Percentiles rank a stretch among this genome's conserved stretches.
phyloP scores from a whole-genome alignment of 75 land plant species.

The Pinus tabuliformis region DNA sequence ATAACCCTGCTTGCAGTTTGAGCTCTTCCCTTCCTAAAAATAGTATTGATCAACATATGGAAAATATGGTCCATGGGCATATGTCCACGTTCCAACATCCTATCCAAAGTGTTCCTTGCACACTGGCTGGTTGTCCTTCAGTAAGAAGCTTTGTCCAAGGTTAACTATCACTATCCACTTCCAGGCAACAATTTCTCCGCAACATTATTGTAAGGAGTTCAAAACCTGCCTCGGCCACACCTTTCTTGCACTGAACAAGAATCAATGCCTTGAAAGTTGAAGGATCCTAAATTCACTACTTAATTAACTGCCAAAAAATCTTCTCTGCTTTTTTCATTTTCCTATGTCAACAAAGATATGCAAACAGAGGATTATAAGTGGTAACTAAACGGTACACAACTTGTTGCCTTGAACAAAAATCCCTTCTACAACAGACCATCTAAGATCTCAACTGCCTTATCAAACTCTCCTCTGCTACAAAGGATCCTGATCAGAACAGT shows the following conservation, averaged over 20 bases:
- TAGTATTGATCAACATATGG: too few species aligned
- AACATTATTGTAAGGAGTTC: constrained; percentile 50
- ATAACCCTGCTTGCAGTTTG: too few species aligned
- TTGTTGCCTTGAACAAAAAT: neutral
- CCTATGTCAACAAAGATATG: constrained; percentile 51
- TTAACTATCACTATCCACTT: constrained; percentile 11
- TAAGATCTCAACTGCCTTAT: constrained; percentile 48
- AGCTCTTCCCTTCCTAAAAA: too few species aligned
- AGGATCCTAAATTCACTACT: constrained; percentile 43
- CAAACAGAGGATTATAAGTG: constrained; percentile 65
- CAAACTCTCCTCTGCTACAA: constrained; percentile 33
- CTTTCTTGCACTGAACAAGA: constrained; percentile 61
- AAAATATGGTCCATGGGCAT: too few species aligned
- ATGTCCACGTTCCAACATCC: too few species aligned
- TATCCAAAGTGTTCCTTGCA: constrained; percentile 37
- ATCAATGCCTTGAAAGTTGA: constrained; percentile 45
- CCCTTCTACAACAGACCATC: constrained; percentile 47
- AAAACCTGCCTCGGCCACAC: constrained; percentile 28
- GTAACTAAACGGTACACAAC: constrained; percentile 47
- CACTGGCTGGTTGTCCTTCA: constrained; percentile 15
- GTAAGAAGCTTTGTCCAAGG: constrained; percentile 47
- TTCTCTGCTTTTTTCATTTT: constrained; percentile 60
- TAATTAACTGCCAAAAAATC: constrained; percentile 56
- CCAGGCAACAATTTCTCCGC: neutral
- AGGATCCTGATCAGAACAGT: constrained; percentile 43